phyloP scores from a whole-genome alignment of 2,329 filamentous ascomycete genomes.

The Paraphaeosphaeria sporulosa region DNA sequence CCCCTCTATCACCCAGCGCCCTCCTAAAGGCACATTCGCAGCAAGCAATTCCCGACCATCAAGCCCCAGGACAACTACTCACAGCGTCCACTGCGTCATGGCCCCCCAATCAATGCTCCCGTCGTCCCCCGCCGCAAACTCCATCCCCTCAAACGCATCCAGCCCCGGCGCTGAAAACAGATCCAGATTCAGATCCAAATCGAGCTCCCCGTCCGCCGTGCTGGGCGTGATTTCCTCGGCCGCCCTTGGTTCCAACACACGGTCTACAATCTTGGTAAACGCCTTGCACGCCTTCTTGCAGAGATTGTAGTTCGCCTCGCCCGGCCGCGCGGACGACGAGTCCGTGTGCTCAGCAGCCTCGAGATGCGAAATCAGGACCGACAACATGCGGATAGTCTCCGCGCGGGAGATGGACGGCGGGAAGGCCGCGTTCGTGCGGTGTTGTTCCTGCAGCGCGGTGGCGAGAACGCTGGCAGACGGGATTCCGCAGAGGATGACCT shows the following conservation, averaged over 20 bases:
- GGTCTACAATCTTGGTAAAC: constrained; percentile 41
- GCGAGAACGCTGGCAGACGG: constrained; percentile 40
- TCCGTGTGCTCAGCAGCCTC: constrained; percentile 41
- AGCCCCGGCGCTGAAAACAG: constrained; percentile 34
- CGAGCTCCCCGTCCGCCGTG: constrained; percentile 15
- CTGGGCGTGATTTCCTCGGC: constrained; percentile 21
- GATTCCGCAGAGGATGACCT: constrained; percentile 39
- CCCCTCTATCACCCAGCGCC: background rate
- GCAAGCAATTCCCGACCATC: background rate
- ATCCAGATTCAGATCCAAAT: constrained; percentile 30
- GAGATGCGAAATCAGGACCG: constrained; percentile 51
- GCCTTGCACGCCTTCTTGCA: constrained; percentile 41
- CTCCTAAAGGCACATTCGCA: background rate
- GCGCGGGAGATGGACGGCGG: constrained; percentile 42
- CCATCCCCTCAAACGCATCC: constrained; percentile 40
- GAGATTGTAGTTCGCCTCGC: constrained; percentile 45
- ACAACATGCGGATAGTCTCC: constrained; percentile 50
- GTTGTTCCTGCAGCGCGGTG: constrained; percentile 39
- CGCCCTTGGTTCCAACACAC: constrained; percentile 34
- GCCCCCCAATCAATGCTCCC: constrained; percentile 24
- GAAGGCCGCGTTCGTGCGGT: constrained; percentile 35
- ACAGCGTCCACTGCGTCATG: constrained; percentile 37
- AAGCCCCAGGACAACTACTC: too few species aligned
- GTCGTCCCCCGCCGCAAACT: constrained; percentile 29
- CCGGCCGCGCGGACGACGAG: constrained; percentile 40